A percentile compares a stretch with the other conserved stretches of the same genome.
phyloP scores from a whole-genome alignment of 345 rosid genomes.

The Dipteronia dyeriana region DNA sequence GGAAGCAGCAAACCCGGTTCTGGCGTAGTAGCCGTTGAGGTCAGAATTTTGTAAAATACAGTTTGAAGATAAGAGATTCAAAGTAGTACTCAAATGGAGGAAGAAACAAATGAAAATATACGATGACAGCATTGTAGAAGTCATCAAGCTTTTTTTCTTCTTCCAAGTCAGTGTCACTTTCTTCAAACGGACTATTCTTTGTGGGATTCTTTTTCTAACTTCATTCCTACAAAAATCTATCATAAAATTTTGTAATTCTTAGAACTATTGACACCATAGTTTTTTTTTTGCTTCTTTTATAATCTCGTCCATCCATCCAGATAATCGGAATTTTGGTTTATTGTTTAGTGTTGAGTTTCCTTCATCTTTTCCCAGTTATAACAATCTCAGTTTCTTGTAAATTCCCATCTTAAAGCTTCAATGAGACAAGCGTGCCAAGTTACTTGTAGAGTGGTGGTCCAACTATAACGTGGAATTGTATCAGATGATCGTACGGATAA shows the following conservation, averaged over 20 bases:
- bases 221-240: background rate
- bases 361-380: too few relatives aligned
- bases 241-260: background rate
- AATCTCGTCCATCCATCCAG: background rate
- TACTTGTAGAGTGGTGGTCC: too few relatives aligned
- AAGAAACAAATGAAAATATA: background rate
- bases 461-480: too few relatives aligned
- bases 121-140: background rate
- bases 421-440: background rate
- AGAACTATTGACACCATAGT: background rate
- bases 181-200: background rate
- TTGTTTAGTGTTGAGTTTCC: background rate
- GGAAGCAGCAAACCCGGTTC: slow-evolving; percentile 53
- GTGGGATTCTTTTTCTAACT: background rate
- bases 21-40: slow-evolving; percentile 51
- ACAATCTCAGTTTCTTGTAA: background rate
- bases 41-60: slow-evolving; percentile 1
- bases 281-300: background rate
- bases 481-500: too few relatives aligned
- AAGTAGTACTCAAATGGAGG: background rate
- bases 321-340: slow-evolving; percentile 1
- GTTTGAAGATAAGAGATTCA: slow-evolving; percentile 1
- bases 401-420: background rate
- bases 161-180: slow-evolving; percentile 1
- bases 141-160: background rate